A percentile compares a stretch with the other conserved stretches of the same genome.
Conservation (phyloP, 129 eudicot genomes). For the Escallonia herrerae region DNA sequence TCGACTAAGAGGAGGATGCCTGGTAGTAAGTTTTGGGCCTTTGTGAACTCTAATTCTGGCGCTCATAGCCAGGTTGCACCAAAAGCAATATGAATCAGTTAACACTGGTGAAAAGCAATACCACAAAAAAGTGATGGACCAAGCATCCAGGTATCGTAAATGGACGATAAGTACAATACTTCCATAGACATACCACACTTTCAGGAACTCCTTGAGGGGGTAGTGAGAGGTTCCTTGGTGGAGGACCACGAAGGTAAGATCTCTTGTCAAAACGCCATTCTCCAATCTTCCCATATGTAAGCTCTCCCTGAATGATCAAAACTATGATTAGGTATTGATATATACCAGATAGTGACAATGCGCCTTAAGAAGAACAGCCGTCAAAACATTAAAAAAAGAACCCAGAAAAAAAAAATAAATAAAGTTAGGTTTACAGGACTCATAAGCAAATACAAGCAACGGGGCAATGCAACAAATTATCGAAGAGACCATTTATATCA, state of each 20-base stretch:
- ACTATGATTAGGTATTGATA: neutral
- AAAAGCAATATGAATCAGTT: too few relatives aligned
- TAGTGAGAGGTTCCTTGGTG: slow-evolving; percentile 46
- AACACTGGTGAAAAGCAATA: too few relatives aligned
- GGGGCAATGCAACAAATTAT: neutral
- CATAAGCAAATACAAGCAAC: neutral
- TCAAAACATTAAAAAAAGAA: neutral
- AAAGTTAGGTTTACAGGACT: neutral
- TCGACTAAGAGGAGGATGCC: too few relatives aligned
- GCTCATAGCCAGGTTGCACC: too few relatives aligned
- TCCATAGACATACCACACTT: slow-evolving; percentile 52
- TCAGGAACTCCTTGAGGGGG: slow-evolving; percentile 68
- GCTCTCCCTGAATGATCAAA: slow-evolving; percentile 35
- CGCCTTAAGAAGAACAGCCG: neutral
- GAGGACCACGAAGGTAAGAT: slow-evolving; percentile 44
- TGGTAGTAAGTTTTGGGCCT: too few relatives aligned
- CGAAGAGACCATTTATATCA: too few relatives aligned
- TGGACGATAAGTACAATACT: neutral
- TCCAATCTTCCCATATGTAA: slow-evolving; percentile 47
- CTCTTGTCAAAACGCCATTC: slow-evolving; percentile 72
- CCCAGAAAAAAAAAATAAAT: neutral
- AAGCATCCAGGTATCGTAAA: neutral
- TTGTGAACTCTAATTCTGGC: too few relatives aligned
- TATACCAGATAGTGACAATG: neutral
- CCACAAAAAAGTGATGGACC: too few relatives aligned